These are phyloP conservation scores for Plantago elongata DNA, from an alignment of 257 asterid genomes.

Conservation along the genomic window DNA sequence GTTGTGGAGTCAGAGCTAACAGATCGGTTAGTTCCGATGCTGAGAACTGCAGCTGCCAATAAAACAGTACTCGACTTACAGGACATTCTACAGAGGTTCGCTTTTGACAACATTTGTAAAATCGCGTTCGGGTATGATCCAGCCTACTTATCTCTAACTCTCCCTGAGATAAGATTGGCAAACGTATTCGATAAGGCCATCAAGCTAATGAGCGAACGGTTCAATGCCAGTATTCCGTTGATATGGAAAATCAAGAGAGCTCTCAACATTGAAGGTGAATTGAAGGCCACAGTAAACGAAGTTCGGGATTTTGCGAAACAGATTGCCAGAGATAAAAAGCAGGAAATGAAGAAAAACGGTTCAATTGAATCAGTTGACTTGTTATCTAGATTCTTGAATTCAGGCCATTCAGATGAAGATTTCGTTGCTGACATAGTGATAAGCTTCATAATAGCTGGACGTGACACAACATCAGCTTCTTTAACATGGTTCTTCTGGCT, in stretches of 20 bases:
- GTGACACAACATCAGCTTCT: slow-evolving; percentile 7
- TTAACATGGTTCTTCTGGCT: slow-evolving; percentile 10
- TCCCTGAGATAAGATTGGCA: background rate
- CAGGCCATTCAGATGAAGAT: slow-evolving; percentile 1
- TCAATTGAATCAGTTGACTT: background rate
- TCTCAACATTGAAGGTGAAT: background rate
- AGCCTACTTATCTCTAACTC: slow-evolving; percentile 1
- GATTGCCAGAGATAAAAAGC: background rate
- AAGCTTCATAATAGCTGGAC: slow-evolving; percentile 11
- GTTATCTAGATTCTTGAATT: background rate
- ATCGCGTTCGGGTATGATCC: slow-evolving; percentile 12
- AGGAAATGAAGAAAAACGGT: background rate
- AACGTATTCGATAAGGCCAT: background rate
- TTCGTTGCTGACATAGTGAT: slow-evolving; percentile 5
- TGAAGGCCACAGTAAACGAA: background rate
- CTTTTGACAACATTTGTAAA: slow-evolving; percentile 7
- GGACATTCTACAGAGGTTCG: slow-evolving; percentile 4
- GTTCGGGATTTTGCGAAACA: background rate
- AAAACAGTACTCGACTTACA: slow-evolving; percentile 8
- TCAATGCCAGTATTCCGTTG: background rate
- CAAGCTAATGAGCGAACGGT: background rate
- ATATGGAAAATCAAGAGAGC: slow-evolving; percentile 9
- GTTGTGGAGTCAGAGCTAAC: background rate
- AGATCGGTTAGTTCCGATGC: background rate
- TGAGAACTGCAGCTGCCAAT: background rate